Base-by-base conservation (phyloP, 345 rosid genomes). In the Melastoma malabathricum region DNA sequence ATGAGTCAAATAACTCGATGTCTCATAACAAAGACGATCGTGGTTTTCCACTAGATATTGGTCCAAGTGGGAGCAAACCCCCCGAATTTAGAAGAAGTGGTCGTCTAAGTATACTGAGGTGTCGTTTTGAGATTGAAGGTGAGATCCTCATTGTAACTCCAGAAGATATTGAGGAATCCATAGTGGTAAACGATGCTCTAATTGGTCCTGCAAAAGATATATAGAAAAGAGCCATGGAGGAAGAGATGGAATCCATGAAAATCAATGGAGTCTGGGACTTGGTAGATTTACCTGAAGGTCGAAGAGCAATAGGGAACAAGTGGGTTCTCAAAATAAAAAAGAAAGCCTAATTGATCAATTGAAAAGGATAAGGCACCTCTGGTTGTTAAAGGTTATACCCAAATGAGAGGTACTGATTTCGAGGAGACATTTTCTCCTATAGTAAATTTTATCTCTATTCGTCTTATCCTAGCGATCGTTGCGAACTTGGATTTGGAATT, bases 191-290 rank as follows among this genome's bases (percentile, higher is more conserved):
- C 6, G 34, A 55, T 19, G 66, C 55, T 47, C 18, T 62, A 13
- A 19, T 18, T 3, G 16, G 16, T 13, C 23, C 0, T 60, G 1
- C 4, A 14, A 14, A 44, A 6, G 9, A 60, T 13, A 18, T 38
- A 47, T 55, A 19, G 54, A 61, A 1, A 38, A 31, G 2, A 25
- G 0, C 13, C 22, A 54, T 61, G 29, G 50, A 22, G 15, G 55
- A 61, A 10, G 54, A 54, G 18, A 54, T 54, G 43, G 55, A 38
- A 46, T 61, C 51, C 4, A 48, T 43, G 34, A 61, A 10, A 13
- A 2, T 18, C 15, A 61, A 61, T 16, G 13, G 55, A 0, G 6
- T 54, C 0, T 48, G 15, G 27, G 34, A 55, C 19, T 55, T 62
- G 5, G 20, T 48, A 20, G 50, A 62, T 23, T 13, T 62, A 0